Evolutionary conservation across 2,329 filamentous ascomycete species (phyloP).

Genomic region (Zymoseptoria brevis): DNA sequence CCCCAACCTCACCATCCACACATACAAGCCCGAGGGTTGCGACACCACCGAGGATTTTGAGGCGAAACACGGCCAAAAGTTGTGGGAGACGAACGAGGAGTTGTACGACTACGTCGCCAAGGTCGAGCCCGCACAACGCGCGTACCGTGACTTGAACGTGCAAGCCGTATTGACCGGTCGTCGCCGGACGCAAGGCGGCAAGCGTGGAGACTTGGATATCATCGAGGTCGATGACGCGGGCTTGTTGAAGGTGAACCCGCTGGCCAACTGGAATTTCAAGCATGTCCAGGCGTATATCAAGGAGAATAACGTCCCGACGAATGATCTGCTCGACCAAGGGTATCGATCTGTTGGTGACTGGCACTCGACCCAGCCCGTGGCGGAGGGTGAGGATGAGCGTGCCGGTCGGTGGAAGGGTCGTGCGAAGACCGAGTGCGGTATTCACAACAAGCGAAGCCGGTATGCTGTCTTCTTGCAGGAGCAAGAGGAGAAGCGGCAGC

Average conservation of each 20-base stretch:
- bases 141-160: slow-evolving; percentile 79
- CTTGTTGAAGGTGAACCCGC: slow-evolving; percentile 93
- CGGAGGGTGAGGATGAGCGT: slow-evolving; percentile 87
- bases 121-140: slow-evolving; percentile 89
- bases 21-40: slow-evolving; percentile 77
- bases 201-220: slow-evolving; percentile 81
- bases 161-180: slow-evolving; percentile 88
- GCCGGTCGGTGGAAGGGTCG: slow-evolving; percentile 96
- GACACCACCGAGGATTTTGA: slow-evolving; percentile 71
- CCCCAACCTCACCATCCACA: slow-evolving; percentile 70
- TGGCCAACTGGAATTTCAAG: slow-evolving; percentile 87
- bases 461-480: slow-evolving; percentile 79
- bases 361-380: slow-evolving; percentile 89
- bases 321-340: slow-evolving; percentile 79
- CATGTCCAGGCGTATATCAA: slow-evolving; percentile 85
- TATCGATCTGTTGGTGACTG: slow-evolving; percentile 98
- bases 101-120: slow-evolving; percentile 97
- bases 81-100: slow-evolving; percentile 81
- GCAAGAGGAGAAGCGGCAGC: slow-evolving; percentile 60
- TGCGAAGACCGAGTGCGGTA: slow-evolving; percentile 93
- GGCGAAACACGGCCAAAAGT: slow-evolving; percentile 66
- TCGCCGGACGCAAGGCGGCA: slow-evolving; percentile 83
- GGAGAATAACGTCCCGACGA: slow-evolving; percentile 85
- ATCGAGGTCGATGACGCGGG: slow-evolving; percentile 88
- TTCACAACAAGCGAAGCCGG: slow-evolving; percentile 93